Base-by-base conservation (phyloP, 352 stramenopile species). In the Phytophthora aleatoria region DNA sequence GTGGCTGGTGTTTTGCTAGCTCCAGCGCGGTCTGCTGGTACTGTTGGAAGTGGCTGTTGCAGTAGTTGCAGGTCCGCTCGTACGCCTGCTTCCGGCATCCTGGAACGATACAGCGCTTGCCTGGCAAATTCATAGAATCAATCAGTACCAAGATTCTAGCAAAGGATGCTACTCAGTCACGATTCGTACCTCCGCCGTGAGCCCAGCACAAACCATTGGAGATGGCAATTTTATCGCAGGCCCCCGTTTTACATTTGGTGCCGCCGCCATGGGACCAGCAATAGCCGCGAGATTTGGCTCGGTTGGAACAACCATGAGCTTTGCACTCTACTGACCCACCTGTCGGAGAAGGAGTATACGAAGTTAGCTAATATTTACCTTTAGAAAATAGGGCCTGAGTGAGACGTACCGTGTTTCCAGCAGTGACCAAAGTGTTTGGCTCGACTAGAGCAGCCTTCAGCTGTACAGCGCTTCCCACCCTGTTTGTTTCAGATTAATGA, bases 211-310 rank as follows among this genome's bases (percentile, higher is more conserved):
- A 60, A 0, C 81, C 79, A 49, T 89, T 89, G 0, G 81, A 90
- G 50, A 91, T 89, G 28, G 83, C 81, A 36, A 90, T 89, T 69
- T 89, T 92, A 50, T 80, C 70, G 50, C 86, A 94, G n/a, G 53
- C 48, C 26, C 50, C 60, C 0, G 61, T 65, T 57, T 86, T 87
- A 67, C 86, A 94, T 56, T 90, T 89, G 42, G 79, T 88, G 16
- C 86, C 86, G 3, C 86, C 86, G 38, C 86, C 86, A 53, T 94
- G 86, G 1, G 79, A 91, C 86, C 85, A 93, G 66, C 86, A 94
- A 52, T 85, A 87, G 30, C 86, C 86, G 3, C 81, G 67, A 15
- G 84, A 90, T 58, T 92, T 92, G 66, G 84, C 85, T 41, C 85
- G 83, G 55, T 93, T 93, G 26, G 73, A 69, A 54, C 86, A 94